Evolutionary conservation across 2,329 filamentous ascomycete species (phyloP).

Genomic region (Byssochlamys sp.): DNA sequence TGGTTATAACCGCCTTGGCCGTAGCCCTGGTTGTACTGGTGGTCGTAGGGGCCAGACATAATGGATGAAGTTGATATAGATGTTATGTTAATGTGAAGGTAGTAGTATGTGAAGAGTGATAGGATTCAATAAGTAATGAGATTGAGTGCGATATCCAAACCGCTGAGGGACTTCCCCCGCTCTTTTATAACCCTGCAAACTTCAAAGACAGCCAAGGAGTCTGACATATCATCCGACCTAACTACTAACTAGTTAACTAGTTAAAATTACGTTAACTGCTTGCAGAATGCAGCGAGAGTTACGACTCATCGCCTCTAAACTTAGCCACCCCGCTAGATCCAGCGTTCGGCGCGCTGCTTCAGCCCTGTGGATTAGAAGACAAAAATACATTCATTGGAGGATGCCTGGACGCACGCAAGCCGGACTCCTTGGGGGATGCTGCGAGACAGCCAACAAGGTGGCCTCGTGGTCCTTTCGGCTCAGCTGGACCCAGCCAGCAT

Average conservation of each 20-base stretch:
- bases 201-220: neutral
- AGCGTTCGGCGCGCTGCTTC: neutral
- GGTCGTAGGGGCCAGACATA: conserved; percentile 3
- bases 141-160: neutral
- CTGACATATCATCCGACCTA: neutral
- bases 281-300: neutral
- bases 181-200: neutral
- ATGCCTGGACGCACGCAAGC: neutral
- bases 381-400: neutral
- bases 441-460: neutral
- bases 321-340: neutral
- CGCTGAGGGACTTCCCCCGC: neutral
- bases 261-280: neutral
- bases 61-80: no score
- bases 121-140: neutral
- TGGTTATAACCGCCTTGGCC: conserved; percentile 11
- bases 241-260: neutral
- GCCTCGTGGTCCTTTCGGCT: neutral
- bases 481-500: neutral
- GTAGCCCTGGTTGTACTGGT: conserved; percentile 14
- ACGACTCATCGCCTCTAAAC: neutral
- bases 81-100: neutral
- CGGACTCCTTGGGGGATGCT: neutral
- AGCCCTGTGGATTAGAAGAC: neutral
- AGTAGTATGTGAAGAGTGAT: neutral